These are phyloP conservation scores for Hygrophorus russula DNA, from an alignment of 768 basidiomycete species.

Conservation along the genomic window DNA sequence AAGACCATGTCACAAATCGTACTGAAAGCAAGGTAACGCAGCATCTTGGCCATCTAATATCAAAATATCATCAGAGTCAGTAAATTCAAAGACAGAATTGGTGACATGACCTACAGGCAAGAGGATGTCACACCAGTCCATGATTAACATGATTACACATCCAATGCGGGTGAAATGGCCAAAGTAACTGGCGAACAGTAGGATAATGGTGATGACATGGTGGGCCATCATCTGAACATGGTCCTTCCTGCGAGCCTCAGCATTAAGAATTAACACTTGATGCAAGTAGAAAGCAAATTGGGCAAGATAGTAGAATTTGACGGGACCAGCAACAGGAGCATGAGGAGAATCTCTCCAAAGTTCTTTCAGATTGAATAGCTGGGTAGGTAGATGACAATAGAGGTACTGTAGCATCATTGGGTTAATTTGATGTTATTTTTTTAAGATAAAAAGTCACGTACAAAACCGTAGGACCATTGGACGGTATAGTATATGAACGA, in stretches of 20 bases:
- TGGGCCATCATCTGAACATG: conserved; percentile 95
- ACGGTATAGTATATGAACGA: conserved; percentile 67
- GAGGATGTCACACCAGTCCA: conserved; percentile 93
- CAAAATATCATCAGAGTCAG: not conserved
- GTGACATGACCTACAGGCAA: conserved; percentile 55
- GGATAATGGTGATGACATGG: conserved; percentile 78
- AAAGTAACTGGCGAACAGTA: conserved; percentile 71
- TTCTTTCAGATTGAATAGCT: conserved; percentile 46
- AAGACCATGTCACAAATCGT: conserved; percentile 67
- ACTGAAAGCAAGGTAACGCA: conserved; percentile 67
- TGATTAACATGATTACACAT: conserved; percentile 78
- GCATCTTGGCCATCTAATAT: conserved; percentile 81
- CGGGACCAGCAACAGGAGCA: conserved; percentile 58
- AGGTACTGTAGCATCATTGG: conserved; percentile 50
- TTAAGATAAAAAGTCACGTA: conserved; percentile 31
- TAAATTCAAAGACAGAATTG: not conserved
- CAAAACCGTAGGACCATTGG: conserved; percentile 72
- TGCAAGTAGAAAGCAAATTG: conserved; percentile 88
- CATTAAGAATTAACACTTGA: conserved; percentile 84
- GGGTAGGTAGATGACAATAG: conserved; percentile 59
- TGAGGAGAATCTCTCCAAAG: conserved; percentile 83
- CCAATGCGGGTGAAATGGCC: conserved; percentile 84
- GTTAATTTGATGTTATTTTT: conserved; percentile 6
- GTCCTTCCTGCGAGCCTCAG: conserved; percentile 87
- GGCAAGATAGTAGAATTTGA: conserved; percentile 85